Base-by-base conservation (phyloP, 306 rosid genomes). In the Prunus mira region DNA sequence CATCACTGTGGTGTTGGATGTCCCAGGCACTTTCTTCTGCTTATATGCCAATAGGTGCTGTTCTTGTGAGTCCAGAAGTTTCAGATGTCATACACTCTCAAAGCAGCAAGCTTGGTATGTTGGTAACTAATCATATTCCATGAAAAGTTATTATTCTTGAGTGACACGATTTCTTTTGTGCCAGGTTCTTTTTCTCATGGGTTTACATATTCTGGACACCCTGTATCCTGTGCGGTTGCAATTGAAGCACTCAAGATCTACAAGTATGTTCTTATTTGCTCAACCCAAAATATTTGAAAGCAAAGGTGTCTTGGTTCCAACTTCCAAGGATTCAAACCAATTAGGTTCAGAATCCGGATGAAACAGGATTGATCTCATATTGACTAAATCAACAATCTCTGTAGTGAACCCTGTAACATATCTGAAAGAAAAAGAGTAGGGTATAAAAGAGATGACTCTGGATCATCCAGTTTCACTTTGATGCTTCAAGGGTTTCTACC, bases 151-250 rank as follows among this genome's bases (percentile, higher is more conserved):
- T 61, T 45, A 27, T 54, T 72, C 8, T 19, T 15, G 68, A 68
- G 51, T 74, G 55, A 62, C 71, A 73, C 65, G 65, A 45, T 41
- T 67, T 75, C 55, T 45, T 47, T 47, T 76, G 28, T 66, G 72
- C 22, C 82, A 92, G 99, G 97, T 74, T 0, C 18, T 9, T 92
- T 92, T 80, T 83, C 92, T 78, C 99, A 92, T 27, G 97, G 99
- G 65, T 95, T 95, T 80, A 95, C 99, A 43, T 92, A 90, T 86
- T 95, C 97, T 73, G 99, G 99, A 62, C 97, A 93, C 78, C 97
- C 97, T 0, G 90, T 89, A 50, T 46, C 96, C 28, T 92, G 96
- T 84, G 97, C 92, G 0, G 99, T 95, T 72, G 97, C 97, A 83
- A 81, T 89, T 88, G 99, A 95, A 83, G 76, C 99, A 45, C 89